Percentiles rank a stretch among this genome's conserved stretches.
Evolutionary conservation across 1,139 yeast species (phyloP).

Genomic region (Ogataea hybrid): DNA sequence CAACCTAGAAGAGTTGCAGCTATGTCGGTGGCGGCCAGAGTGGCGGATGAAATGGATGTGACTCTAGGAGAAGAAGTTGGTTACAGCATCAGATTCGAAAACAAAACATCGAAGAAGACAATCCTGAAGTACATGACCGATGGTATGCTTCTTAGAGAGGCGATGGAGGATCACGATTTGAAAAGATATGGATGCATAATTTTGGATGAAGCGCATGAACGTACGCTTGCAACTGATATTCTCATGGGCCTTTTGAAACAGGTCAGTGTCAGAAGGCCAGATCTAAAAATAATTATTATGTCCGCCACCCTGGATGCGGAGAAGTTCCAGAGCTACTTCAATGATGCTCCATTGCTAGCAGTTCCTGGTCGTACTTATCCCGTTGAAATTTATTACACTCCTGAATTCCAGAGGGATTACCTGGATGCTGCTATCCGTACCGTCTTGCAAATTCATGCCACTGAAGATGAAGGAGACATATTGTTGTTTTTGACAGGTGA

Average conservation of each 20-base stretch:
- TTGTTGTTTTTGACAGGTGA: constrained; percentile 92
- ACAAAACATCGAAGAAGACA: constrained; percentile 76
- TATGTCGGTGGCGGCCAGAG: constrained; percentile 65
- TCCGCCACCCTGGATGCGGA: constrained; percentile 98
- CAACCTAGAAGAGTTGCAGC: constrained; percentile 80
- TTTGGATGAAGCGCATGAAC: constrained; percentile 97
- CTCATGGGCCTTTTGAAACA: constrained; percentile 92
- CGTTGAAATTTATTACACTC: constrained; percentile 94
- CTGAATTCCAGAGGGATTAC: constrained; percentile 93
- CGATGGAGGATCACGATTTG: constrained; percentile 92
- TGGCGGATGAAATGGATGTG: constrained; percentile 63
- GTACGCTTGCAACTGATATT: constrained; percentile 95
- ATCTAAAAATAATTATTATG: constrained; percentile 90
- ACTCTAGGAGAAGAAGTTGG: constrained; percentile 63
- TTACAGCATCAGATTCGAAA: constrained; percentile 87
- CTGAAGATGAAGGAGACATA: constrained; percentile 93
- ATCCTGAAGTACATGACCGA: constrained; percentile 96
- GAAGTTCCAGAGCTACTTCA: constrained; percentile 87
- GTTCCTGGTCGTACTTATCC: constrained; percentile 99
- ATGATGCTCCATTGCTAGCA: constrained; percentile 88
- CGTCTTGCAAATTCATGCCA: constrained; percentile 93
- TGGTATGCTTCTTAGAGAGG: constrained; percentile 97
- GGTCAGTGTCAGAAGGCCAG: constrained; percentile 75
- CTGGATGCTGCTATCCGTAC: constrained; percentile 93
- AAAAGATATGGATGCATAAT: constrained; percentile 83